These are phyloP conservation scores for Capsicum pubescens DNA, from an alignment of 257 asterid genomes.

Conservation along the genomic window DNA sequence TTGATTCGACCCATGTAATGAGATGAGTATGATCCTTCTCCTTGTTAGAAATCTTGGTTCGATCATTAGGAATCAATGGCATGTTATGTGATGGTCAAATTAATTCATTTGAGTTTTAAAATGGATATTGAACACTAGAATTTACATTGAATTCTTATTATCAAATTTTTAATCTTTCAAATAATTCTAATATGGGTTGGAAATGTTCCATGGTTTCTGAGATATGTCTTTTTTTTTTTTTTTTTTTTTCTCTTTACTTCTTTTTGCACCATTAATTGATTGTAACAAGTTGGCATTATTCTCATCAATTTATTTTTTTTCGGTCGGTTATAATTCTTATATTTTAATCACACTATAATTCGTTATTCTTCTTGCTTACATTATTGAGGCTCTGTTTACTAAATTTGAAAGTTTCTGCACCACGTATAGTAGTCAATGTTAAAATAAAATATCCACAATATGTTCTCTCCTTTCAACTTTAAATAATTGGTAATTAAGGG, in stretches of 20 bases:
- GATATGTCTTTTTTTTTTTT: not conserved
- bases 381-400: not conserved
- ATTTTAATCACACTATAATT: not conserved
- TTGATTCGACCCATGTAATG: not conserved
- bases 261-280: constrained; percentile 23
- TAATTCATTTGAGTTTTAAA: not conserved
- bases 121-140: not conserved
- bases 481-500: too few species aligned
- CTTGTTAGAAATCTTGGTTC: too few species aligned
- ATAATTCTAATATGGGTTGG: not conserved
- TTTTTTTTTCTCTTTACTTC: not conserved
- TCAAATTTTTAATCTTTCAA: not conserved
- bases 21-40: not conserved
- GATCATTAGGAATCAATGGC: not conserved
- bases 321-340: constrained; percentile 9
- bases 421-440: not conserved
- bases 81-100: not conserved
- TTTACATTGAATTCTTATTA: not conserved
- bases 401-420: not conserved
- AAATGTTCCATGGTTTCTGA: not conserved
- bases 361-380: not conserved
- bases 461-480: not conserved
- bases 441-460: not conserved
- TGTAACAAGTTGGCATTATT: constrained; percentile 29
- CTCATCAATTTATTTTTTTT: not conserved